phyloP scores from a whole-genome alignment of 1,284 basidiomycete species.

The Naganishia liquefaciens region DNA sequence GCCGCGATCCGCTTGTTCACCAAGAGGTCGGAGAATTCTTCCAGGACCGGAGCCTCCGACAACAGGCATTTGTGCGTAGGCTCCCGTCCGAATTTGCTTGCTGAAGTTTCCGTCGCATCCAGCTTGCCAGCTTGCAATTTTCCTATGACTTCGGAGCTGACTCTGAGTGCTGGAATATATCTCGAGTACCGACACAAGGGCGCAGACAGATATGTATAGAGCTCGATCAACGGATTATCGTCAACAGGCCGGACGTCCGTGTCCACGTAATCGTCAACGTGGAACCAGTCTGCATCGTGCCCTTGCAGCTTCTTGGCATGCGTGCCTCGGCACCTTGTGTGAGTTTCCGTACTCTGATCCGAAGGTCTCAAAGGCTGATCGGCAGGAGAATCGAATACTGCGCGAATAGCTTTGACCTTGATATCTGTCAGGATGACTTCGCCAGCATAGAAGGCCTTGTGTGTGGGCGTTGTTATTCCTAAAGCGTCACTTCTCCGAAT shows the following conservation, averaged over 20 bases:
- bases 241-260: slow-evolving; percentile 66
- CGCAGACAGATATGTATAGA: slow-evolving; percentile 72
- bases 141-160: slow-evolving; percentile 49
- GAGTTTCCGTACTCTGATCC: slow-evolving; percentile 18
- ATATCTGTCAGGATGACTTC: slow-evolving; percentile 79
- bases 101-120: slow-evolving; percentile 51
- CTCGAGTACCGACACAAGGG: slow-evolving; percentile 84
- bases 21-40: slow-evolving; percentile 69
- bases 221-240: slow-evolving; percentile 63
- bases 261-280: slow-evolving; percentile 82
- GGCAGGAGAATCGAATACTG: slow-evolving; percentile 67
- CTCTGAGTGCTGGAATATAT: slow-evolving; percentile 52
- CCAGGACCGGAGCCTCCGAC: slow-evolving; percentile 65
- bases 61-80: slow-evolving; percentile 81
- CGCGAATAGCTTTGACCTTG: slow-evolving; percentile 75
- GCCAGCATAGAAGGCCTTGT: slow-evolving; percentile 90
- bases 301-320: slow-evolving; percentile 41
- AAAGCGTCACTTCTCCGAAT: slow-evolving; percentile 51
- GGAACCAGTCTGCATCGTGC: slow-evolving; percentile 65
- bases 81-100: slow-evolving; percentile 83
- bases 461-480: slow-evolving; percentile 47
- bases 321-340: slow-evolving; percentile 15
- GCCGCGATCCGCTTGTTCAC: slow-evolving; percentile 59
- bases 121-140: slow-evolving; percentile 31
- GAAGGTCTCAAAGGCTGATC: slow-evolving; percentile 25